Base-by-base conservation (phyloP, 805 yeast genomes). In the Suhomyces canberraensis region DNA sequence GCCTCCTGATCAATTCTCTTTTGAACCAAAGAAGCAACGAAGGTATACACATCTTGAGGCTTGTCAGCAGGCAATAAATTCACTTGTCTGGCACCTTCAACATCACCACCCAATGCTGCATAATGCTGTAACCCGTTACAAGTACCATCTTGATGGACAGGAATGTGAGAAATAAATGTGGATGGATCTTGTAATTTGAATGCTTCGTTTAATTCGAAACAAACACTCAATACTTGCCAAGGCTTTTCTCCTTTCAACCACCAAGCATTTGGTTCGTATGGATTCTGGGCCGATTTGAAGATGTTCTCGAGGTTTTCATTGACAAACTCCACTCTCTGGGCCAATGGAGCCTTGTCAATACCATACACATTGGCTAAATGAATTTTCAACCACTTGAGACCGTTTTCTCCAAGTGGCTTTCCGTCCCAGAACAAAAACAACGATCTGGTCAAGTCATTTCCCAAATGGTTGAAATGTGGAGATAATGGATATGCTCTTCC, bases 41-140 rank as follows among this genome's bases (percentile, higher is more conserved):
- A 78, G 3, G 78, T 60, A 58, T 84, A 84, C 36, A 84, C 89
- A 66, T 84, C 95, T 42, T 79, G 84, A 3, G 95, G 95, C 47
- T 71, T 73, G 11, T 78, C 83, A 22, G 78, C 73, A 9, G 91
- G 90, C 27, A 78, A 64, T 53, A 84, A 64, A 51, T 84, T 84
- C 25, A 84, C 95, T 60, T 84, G 91, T 35, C 64, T 71, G 2
- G 93, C 95, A 62, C 95, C 95, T 58, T 80, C 90, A 13, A 75
- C 48, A 60, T 84, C 95, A 64, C 93, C 91, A 57, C 93, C 93
- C 35, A 84, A 65, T 0, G 95, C 95, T 18, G 95, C 93, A 60
- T 84, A 84, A 64, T 84, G 95, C 51, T 84, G 95, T 42, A 84
- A 68, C 14, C 95, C 95, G 53, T 84, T 84, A 64, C 95, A 84